phyloP scores from a whole-genome alignment of 495 filamentous ascomycete species.

The Daldinia vernicosa region DNA sequence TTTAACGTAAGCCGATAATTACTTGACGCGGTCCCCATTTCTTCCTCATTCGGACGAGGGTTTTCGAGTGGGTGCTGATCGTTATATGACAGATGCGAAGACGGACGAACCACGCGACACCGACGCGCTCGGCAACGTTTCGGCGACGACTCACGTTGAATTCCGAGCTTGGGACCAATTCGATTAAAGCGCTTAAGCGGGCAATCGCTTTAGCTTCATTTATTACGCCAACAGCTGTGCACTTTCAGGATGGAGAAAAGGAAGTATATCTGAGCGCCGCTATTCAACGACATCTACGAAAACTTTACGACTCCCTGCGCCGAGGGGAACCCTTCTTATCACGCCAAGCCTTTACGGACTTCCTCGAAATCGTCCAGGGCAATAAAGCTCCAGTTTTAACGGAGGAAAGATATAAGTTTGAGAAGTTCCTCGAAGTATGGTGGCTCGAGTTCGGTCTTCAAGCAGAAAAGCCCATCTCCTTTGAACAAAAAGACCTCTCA shows the following conservation, averaged over 20 bases:
- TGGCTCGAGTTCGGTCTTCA: slow-evolving; percentile 48
- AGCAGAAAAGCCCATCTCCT: slow-evolving; percentile 40
- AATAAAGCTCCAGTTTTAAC: slow-evolving; percentile 40
- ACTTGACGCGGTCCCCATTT: background rate
- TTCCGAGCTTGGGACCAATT: slow-evolving; percentile 42
- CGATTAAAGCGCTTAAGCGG: slow-evolving; percentile 44
- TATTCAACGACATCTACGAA: slow-evolving; percentile 49
- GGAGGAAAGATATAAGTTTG: slow-evolving; percentile 49
- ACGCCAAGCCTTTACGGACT: slow-evolving; percentile 47
- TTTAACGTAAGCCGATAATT: slow-evolving; percentile 25
- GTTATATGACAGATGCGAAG: slow-evolving; percentile 30
- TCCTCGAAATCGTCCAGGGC: slow-evolving; percentile 52
- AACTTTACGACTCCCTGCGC: slow-evolving; percentile 48
- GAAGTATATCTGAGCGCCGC: slow-evolving; percentile 46
- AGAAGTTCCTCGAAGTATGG: slow-evolving; percentile 56
- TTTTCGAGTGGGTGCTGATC: slow-evolving; percentile 9
- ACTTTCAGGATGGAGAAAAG: slow-evolving; percentile 35
- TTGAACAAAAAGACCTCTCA: slow-evolving; percentile 47
- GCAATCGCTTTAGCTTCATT: slow-evolving; percentile 44
- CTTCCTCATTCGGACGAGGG: slow-evolving; percentile 2
- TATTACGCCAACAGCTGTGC: slow-evolving; percentile 38
- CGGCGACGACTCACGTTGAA: slow-evolving; percentile 41
- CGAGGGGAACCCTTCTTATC: slow-evolving; percentile 43
- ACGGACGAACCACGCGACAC: slow-evolving; percentile 20
- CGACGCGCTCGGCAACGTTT: slow-evolving; percentile 22